Evolutionary conservation across 169 alveolate species (phyloP).

Genomic region (Theileria orientalis): DNA sequence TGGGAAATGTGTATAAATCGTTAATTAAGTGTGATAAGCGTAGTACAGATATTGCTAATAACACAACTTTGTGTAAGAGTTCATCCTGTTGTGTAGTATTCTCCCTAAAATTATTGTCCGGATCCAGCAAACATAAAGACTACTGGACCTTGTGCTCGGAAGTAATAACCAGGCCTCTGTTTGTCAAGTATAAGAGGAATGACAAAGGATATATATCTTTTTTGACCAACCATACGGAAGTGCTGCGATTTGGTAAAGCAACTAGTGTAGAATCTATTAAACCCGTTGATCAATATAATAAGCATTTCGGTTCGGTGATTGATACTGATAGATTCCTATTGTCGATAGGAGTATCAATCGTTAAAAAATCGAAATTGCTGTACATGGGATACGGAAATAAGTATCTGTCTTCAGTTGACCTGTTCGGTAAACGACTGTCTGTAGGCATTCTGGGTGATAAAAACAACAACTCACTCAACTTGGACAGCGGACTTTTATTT

Average conservation of each 20-base stretch:
- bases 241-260: neutral
- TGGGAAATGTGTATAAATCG: neutral
- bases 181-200: slow-evolving; percentile 1
- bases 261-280: neutral
- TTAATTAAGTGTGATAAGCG: neutral
- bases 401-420: slow-evolving; percentile 25
- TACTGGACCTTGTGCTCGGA: slow-evolving; percentile 39
- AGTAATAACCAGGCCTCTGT: slow-evolving; percentile 32
- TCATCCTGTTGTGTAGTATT: slow-evolving; percentile 9
- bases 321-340: slow-evolving; percentile 26
- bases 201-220: neutral
- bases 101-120: neutral
- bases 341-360: slow-evolving; percentile 23
- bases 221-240: slow-evolving; percentile 18
- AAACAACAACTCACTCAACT: neutral
- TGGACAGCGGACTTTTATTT: slow-evolving; percentile 12
- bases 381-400: slow-evolving; percentile 44
- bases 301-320: neutral
- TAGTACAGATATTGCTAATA: neutral
- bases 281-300: neutral
- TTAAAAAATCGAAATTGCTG: slow-evolving; percentile 13
- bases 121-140: neutral
- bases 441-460: neutral
- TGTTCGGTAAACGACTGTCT: slow-evolving; percentile 34
- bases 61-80: neutral